Evolutionary conservation across 2,329 filamentous ascomycete species (phyloP).

Genomic region (Elsinoe fawcettii): DNA sequence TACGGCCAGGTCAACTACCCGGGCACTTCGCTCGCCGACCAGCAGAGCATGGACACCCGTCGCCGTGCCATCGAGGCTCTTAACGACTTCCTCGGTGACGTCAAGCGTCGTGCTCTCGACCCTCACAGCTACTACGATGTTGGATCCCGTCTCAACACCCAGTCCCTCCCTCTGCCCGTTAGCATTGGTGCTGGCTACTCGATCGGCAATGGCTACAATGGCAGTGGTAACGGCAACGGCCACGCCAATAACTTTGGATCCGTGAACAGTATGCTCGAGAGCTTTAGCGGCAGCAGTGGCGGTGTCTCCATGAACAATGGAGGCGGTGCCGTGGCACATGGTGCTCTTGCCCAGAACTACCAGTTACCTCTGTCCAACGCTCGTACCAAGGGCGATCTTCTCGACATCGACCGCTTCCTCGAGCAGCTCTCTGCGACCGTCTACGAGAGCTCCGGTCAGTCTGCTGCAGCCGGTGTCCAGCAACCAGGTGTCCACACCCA

Average conservation of each 20-base stretch:
- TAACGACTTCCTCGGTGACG: slow-evolving; percentile 88
- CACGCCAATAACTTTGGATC: slow-evolving; percentile 23
- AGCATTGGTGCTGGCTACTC: slow-evolving; percentile 31
- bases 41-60: slow-evolving; percentile 55
- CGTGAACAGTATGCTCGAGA: slow-evolving; percentile 29
- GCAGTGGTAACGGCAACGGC: slow-evolving; percentile 21
- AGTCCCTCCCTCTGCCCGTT: slow-evolving; percentile 43
- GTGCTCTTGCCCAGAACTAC: slow-evolving; percentile 67
- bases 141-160: slow-evolving; percentile 73
- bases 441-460: slow-evolving; percentile 75
- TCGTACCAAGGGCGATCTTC: slow-evolving; percentile 84
- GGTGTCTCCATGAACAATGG: slow-evolving; percentile 17
- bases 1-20: slow-evolving; percentile 42
- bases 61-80: slow-evolving; percentile 77
- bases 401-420: slow-evolving; percentile 89
- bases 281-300: slow-evolving; percentile 22
- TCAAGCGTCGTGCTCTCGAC: slow-evolving; percentile 86
- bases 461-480: slow-evolving; percentile 69
- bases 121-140: slow-evolving; percentile 85
- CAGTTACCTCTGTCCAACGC: slow-evolving; percentile 77
- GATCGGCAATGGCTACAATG: slow-evolving; percentile 33
- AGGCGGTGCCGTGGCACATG: slow-evolving; percentile 41
- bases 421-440: slow-evolving; percentile 95
- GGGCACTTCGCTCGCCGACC: slow-evolving; percentile 32
- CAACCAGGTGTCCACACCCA: slow-evolving; percentile 62